phyloP scores from a whole-genome alignment of 345 rosid species.

The Passiflora organensis region DNA sequence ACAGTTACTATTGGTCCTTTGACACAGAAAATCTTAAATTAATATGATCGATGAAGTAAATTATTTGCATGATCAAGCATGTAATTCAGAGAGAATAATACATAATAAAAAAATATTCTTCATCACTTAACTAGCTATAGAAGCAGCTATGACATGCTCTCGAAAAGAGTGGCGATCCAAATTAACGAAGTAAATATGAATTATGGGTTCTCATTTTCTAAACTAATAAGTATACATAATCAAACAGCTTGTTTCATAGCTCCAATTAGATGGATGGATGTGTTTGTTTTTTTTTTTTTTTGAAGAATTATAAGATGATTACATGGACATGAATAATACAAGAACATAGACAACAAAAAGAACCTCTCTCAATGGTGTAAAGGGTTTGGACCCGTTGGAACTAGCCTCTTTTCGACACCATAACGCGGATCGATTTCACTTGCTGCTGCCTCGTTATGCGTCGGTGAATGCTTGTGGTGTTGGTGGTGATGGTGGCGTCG shows the following conservation, averaged over 20 bases:
- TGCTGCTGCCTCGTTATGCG: slow-evolving; percentile 13
- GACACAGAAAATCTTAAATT: slow-evolving; percentile 9
- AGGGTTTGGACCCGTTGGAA: slow-evolving; percentile 82
- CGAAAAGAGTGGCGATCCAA: no score
- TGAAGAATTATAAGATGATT: slow-evolving; percentile 11
- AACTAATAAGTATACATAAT: slow-evolving; percentile 6
- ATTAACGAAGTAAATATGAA: no score
- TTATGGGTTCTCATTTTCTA: neutral
- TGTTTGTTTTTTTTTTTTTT: neutral
- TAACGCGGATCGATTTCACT: slow-evolving; percentile 44
- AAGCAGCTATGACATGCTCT: no score
- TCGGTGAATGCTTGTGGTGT: slow-evolving; percentile 9
- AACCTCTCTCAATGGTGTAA: slow-evolving; percentile 55
- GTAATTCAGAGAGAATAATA: slow-evolving; percentile 8
- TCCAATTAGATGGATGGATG: slow-evolving; percentile 7
- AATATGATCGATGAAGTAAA: slow-evolving; percentile 2
- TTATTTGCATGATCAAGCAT: slow-evolving; percentile 22
- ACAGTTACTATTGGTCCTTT: slow-evolving; percentile 15
- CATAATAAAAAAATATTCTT: no score
- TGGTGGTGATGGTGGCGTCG: slow-evolving; percentile 10
- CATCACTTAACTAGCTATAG: neutral
- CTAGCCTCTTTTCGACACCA: slow-evolving; percentile 56
- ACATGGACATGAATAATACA: slow-evolving; percentile 16
- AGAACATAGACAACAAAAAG: slow-evolving; percentile 1
- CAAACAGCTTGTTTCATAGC: no score